A percentile compares a stretch with the other conserved stretches of the same genome.
phyloP scores from a whole-genome alignment of 768 basidiomycete genomes.

The Auriculariales sp. region DNA sequence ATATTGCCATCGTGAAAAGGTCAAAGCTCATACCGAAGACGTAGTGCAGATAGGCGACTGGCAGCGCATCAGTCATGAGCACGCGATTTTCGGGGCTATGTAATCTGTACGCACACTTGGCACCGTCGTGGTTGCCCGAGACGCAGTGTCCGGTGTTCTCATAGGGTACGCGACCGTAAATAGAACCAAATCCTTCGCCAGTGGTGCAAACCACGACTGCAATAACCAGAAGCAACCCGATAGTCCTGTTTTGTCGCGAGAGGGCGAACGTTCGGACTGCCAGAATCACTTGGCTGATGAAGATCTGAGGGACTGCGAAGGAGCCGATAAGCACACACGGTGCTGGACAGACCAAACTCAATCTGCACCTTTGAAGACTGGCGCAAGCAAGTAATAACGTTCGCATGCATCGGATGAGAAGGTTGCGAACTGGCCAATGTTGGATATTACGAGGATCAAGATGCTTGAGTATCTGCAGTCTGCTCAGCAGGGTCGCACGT shows the following conservation, averaged over 20 bases:
- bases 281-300: constrained; percentile 52
- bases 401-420: constrained; percentile 36
- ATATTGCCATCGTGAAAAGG: constrained; percentile 31
- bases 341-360: too few species aligned
- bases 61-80: too few species aligned
- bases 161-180: too few species aligned
- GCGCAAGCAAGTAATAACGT: constrained; percentile 34
- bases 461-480: constrained; percentile 29
- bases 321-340: background rate
- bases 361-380: constrained; percentile 44
- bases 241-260: constrained; percentile 35
- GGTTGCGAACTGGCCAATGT: constrained; percentile 39
- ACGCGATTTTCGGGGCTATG: too few species aligned
- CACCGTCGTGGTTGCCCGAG: too few species aligned
- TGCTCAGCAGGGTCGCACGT: background rate
- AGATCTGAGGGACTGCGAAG: constrained; percentile 38
- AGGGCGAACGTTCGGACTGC: constrained; percentile 50
- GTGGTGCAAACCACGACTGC: too few species aligned
- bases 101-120: too few species aligned
- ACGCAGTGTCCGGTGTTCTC: too few species aligned
- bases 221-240: too few species aligned
- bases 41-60: constrained; percentile 48
- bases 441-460: constrained; percentile 32
- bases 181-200: too few species aligned
- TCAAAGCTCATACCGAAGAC: constrained; percentile 44